Base-by-base conservation (phyloP, 2,329 filamentous ascomycete species). In the Torrubiella hemipterigena region DNA sequence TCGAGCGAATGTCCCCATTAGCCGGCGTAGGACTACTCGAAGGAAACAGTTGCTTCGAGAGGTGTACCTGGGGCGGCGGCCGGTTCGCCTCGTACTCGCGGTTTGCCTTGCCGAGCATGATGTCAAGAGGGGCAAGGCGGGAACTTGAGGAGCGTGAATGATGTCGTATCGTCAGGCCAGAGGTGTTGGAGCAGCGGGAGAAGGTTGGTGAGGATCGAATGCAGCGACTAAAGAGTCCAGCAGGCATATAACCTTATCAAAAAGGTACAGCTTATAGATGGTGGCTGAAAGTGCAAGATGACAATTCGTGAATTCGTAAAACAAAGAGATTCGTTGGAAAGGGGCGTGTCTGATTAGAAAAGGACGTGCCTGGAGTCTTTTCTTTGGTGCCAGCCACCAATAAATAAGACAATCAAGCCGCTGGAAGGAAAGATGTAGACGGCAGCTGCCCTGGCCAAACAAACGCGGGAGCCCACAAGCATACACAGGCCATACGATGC, bases 41-140 rank as follows among this genome's bases (percentile, higher is more conserved):
- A 4, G 69, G 63, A 39, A 76, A 71, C 12, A 69, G 54, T 35
- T 69, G 60, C 48, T 74, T 72, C 5, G 59, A 51, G 26, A 69
- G 48, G 29, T 49, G 41, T 7, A 46, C 40, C 30, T 53, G 53
- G 8, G 50, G 48, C 15, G 46, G 45, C 33, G 54, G 45, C 38
- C 49, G 44, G 33, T 51, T 54, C 36, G 59, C 56, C 51, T 58
- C 47, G 40, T 52, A 60, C 7, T 41, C 39, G 42, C 52, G 55
- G 21, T 54, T 54, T 16, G 53, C 52, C 40, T 50, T 51, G 27
- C 45, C 51, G 14, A 59, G 44, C 56, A 59, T 61, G 28, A 48
- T 32, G 37, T 50, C 42, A 20, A 45, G 12, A 16, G 21, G 12
- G n/a, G 31, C 27, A 26, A 26, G 22, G 14, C 12, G 14, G 10